phyloP scores from a whole-genome alignment of 1,139 yeast species.

The Yamadazyma taylorii region DNA sequence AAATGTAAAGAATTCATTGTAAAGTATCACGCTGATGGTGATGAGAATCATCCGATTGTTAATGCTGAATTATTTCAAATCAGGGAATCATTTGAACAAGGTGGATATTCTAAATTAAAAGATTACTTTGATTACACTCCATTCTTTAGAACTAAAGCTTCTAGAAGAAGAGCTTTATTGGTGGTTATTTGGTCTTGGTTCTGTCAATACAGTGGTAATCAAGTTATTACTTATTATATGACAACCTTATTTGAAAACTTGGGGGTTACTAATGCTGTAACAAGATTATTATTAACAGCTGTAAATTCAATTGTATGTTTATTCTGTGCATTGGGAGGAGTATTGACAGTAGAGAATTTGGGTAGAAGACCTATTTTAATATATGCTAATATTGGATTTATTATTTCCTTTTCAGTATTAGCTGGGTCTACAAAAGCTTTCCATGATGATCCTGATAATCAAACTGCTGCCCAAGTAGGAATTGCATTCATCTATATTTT shows the following conservation, averaged over 20 bases:
- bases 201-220: conserved; percentile 16
- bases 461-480: conserved; percentile 11
- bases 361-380: conserved; percentile 22
- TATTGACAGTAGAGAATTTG: conserved; percentile 15
- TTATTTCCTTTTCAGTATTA: conserved; percentile 16
- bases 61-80: conserved; percentile 19
- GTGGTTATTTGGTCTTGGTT: conserved; percentile 5
- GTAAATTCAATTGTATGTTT: conserved; percentile 18
- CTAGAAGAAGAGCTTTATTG: conserved; percentile 3
- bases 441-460: conserved; percentile 12
- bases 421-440: conserved; percentile 18
- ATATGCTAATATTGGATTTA: conserved; percentile 18
- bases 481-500: conserved; percentile 21
- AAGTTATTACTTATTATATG: conserved; percentile 21
- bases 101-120: conserved; percentile 2
- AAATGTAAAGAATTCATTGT: conserved; percentile 31
- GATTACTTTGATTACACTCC: conserved; percentile 4
- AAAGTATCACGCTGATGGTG: conserved; percentile 20
- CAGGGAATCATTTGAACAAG: conserved; percentile 8
- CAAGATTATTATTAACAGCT: conserved; percentile 20
- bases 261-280: conserved; percentile 18
- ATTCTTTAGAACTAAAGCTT: conserved; percentile 3
- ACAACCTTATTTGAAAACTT: conserved; percentile 19
- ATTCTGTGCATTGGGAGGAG: conserved; percentile 17
- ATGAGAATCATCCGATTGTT: conserved; percentile 15